These are phyloP conservation scores for Pouteria glomerata DNA, from an alignment of 148 eudicot genomes.

Conservation along the genomic window DNA sequence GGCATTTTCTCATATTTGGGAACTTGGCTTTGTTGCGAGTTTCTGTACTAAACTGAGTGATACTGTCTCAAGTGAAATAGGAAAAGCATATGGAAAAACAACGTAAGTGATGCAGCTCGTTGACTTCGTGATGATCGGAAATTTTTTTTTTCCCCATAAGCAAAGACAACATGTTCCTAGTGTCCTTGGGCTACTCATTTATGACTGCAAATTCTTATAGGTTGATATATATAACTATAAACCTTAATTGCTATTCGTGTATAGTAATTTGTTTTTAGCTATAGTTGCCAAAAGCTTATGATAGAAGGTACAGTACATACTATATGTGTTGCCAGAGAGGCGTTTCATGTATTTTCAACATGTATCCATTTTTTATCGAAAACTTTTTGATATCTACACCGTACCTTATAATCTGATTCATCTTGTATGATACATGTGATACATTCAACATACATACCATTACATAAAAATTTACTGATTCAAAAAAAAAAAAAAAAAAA, in stretches of 20 bases:
- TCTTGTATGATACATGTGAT: too few species aligned
- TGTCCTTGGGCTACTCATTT: not conserved
- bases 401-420: too few species aligned
- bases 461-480: too few species aligned
- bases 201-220: not conserved
- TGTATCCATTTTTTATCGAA: too few species aligned
- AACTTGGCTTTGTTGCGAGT: constrained; percentile 92
- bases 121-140: not conserved
- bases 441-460: too few species aligned
- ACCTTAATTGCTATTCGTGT: not conserved
- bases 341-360: too few species aligned
- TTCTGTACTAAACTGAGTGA: constrained; percentile 94
- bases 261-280: not conserved
- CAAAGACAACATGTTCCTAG: not conserved
- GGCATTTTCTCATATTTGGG: constrained; percentile 63
- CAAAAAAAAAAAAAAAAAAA: too few species aligned
- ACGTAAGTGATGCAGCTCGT: constrained; percentile 47
- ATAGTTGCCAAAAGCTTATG: too few species aligned
- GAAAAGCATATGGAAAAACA: constrained; percentile 91
- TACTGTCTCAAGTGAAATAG: constrained; percentile 95
- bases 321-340: too few species aligned
- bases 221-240: not conserved
- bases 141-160: not conserved
- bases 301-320: too few species aligned
- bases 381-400: too few species aligned